Evolutionary conservation across 2,329 filamentous ascomycete species (phyloP), one percentile per base, ranked within the genome.

Genomic region (Fusarium stilboides): DNA sequence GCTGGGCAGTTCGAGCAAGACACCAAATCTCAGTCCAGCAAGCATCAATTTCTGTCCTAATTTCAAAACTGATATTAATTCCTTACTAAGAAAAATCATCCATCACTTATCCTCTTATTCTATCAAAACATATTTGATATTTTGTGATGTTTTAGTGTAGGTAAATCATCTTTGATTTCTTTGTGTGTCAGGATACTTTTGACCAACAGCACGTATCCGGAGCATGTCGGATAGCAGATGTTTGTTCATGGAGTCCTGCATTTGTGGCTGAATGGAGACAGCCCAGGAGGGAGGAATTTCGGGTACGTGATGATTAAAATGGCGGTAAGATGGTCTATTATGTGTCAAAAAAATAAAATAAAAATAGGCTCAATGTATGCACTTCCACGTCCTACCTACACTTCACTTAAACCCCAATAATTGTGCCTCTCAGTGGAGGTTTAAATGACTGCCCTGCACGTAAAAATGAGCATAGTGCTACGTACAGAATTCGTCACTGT

Each of bases 381-480:
- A 24, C n/a, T 19, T 36, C 28, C 52, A 47, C 26, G 10, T 28
- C 26, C 26, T 17, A 34, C 33, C 36, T 53, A 33, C 19, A 52
- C 28, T 45, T 57, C n/a, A 34, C 33, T 15, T 15, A 34, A 28
- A 28, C 7, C 26, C 26, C 26, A 28, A 28, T 6, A 28, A 28
- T 28, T 28, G 24, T 26, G 26, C 26, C 7, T 28, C 26, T 28
- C 20, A 17, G 24, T 24, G 46, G 40, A 26, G 34, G 57, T 60
- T 43, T 15, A 57, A 57, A 57, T 49, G 37, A 49, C 31, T 57
- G 24, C 33, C 47, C 39, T 20, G 37, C n/a, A 52, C 26, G 33
- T 37, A 37, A 47, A 45, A n/a, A 62, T 47, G 33, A 56, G 44
- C 45, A 51, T 51, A 28, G 49, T 36, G 28, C 50, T 46, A 50